Evolutionary conservation across 2,329 filamentous ascomycete genomes (phyloP).

Genomic region (Exophiala lecanii-corni): DNA sequence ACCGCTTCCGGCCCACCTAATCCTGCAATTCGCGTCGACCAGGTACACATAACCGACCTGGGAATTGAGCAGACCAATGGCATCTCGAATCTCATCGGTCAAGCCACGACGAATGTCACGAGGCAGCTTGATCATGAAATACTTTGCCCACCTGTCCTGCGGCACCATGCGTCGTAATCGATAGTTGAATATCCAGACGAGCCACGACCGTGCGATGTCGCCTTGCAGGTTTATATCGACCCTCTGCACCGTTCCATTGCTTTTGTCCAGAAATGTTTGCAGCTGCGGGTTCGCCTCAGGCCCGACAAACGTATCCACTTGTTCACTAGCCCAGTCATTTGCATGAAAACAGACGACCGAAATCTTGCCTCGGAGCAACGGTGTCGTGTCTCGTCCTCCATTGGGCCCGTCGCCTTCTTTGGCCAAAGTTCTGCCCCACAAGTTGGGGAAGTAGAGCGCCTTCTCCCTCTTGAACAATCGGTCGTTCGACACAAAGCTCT

Average conservation of each 20-base stretch:
- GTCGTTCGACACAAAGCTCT: constrained; percentile 82
- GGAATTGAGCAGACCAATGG: constrained; percentile 70
- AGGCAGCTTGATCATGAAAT: constrained; percentile 52
- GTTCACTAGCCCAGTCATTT: constrained; percentile 77
- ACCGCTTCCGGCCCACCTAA: constrained; percentile 85
- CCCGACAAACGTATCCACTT: constrained; percentile 68
- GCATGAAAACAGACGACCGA: constrained; percentile 78
- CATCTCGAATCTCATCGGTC: constrained; percentile 52
- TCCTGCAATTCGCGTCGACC: constrained; percentile 78
- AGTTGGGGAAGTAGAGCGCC: constrained; percentile 89
- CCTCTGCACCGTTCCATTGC: constrained; percentile 58
- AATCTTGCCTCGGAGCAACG: constrained; percentile 65
- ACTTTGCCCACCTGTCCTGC: constrained; percentile 50
- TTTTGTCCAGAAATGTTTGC: constrained; percentile 54
- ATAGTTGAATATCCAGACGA: constrained; percentile 53
- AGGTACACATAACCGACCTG: constrained; percentile 94
- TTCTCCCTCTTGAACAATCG: constrained; percentile 77
- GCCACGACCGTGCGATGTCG: constrained; percentile 60
- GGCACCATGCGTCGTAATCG: constrained; percentile 45
- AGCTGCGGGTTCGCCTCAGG: constrained; percentile 65
- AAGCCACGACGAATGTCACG: constrained; percentile 44
- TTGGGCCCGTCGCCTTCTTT: constrained; percentile 37
- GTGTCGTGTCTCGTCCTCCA: constrained; percentile 65
- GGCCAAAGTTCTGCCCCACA: constrained; percentile 70
- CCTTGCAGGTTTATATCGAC: constrained; percentile 88